Evolutionary conservation across 441 rosid genomes (phyloP).

Genomic region (Biscutella laevigata): DNA sequence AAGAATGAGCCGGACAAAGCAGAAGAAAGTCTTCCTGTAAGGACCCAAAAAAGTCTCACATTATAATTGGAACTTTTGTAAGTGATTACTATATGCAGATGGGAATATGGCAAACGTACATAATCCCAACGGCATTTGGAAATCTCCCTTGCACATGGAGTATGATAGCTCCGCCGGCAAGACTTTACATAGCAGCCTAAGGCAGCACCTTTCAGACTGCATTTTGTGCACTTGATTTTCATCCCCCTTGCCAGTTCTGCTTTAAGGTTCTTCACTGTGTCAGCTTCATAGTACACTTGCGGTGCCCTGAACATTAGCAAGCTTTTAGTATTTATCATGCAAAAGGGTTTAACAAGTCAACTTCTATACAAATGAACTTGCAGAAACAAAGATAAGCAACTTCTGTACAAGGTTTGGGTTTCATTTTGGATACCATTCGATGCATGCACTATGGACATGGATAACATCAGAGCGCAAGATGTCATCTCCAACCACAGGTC

Average conservation of each 20-base stretch:
- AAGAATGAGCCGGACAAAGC: slow-evolving; percentile 69
- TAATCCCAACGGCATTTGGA: slow-evolving; percentile 70
- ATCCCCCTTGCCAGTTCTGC: slow-evolving; percentile 67
- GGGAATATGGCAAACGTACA: slow-evolving; percentile 29
- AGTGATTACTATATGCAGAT: neutral
- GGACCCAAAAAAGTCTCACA: slow-evolving; percentile 11
- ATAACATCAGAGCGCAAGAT: slow-evolving; percentile 37
- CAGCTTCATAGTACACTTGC: slow-evolving; percentile 55
- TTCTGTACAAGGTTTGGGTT: neutral
- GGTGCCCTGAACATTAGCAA: slow-evolving; percentile 60
- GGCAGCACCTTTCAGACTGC: slow-evolving; percentile 79
- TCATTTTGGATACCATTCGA: slow-evolving; percentile 52
- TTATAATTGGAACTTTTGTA: neutral
- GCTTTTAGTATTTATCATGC: neutral
- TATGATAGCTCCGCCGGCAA: slow-evolving; percentile 76
- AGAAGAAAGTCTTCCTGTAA: slow-evolving; percentile 55
- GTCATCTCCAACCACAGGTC: slow-evolving; percentile 42
- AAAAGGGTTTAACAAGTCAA: neutral
- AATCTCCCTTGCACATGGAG: slow-evolving; percentile 61
- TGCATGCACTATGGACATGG: slow-evolving; percentile 64
- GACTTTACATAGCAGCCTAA: slow-evolving; percentile 70
- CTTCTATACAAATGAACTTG: neutral
- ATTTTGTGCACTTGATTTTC: slow-evolving; percentile 63
- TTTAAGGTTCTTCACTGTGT: slow-evolving; percentile 54
- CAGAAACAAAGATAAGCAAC: neutral